These are phyloP conservation scores for Psilocybe tampanensis DNA, from an alignment of 768 basidiomycete species.

Conservation along the genomic window DNA sequence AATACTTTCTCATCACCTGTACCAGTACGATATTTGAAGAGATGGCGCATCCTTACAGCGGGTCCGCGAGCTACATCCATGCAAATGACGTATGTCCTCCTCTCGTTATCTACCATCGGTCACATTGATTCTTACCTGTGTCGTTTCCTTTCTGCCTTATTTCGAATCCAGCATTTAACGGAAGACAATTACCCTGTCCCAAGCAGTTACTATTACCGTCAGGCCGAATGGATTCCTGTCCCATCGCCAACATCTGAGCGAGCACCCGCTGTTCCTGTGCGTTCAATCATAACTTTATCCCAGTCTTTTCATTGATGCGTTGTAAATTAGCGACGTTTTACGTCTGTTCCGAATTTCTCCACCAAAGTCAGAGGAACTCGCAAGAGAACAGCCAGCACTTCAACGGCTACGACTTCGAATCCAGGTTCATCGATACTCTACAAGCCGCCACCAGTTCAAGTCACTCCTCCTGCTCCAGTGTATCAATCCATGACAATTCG, in stretches of 20 bases:
- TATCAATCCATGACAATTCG: slow-evolving; percentile 16
- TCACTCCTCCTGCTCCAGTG: not conserved
- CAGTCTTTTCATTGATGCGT: not conserved
- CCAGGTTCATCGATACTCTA: not conserved
- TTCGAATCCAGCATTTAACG: slow-evolving; percentile 1
- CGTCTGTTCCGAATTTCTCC: not conserved
- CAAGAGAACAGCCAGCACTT: not conserved
- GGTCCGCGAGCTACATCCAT: slow-evolving; percentile 35
- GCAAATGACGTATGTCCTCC: slow-evolving; percentile 28
- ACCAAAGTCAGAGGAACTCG: not conserved
- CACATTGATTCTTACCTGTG: not conserved
- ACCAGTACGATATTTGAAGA: slow-evolving; percentile 1
- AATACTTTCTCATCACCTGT: not conserved
- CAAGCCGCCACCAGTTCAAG: not conserved
- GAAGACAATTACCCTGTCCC: slow-evolving; percentile 3
- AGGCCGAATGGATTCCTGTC: slow-evolving; percentile 13
- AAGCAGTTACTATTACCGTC: slow-evolving; percentile 6
- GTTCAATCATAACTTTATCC: not conserved
- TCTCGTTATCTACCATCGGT: not conserved
- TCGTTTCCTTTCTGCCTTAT: not conserved
- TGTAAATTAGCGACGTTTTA: not conserved
- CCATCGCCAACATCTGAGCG: slow-evolving; percentile 1
- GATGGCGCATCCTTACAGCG: slow-evolving; percentile 36
- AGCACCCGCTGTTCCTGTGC: not conserved
- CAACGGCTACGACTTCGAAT: slow-evolving; percentile 7